These are phyloP conservation scores for Phlegmacium glaucopus DNA, from an alignment of 768 basidiomycete genomes.

Conservation along the genomic window DNA sequence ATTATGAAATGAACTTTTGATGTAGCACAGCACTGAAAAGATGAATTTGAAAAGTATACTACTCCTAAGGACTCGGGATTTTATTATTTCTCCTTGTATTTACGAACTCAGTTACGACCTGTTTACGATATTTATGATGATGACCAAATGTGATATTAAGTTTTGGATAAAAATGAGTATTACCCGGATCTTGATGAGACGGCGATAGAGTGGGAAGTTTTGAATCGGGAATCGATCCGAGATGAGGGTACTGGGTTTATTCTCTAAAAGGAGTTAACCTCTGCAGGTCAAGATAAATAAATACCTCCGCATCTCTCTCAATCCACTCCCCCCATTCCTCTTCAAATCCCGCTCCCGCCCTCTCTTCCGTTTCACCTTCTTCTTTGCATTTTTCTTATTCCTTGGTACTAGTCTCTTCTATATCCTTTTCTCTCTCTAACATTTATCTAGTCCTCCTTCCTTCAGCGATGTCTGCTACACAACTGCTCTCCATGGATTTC, in stretches of 20 bases:
- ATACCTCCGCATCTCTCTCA: constrained; percentile 20
- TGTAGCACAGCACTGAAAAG: no score
- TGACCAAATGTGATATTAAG: no score
- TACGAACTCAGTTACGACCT: no score
- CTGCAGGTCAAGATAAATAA: background rate
- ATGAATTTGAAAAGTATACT: no score
- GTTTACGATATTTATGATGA: no score
- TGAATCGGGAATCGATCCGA: background rate
- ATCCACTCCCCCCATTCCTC: constrained; percentile 25
- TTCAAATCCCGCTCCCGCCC: constrained; percentile 24
- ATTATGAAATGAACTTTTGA: constrained; percentile 9
- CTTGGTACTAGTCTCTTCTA: constrained; percentile 20
- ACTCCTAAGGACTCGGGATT: no score
- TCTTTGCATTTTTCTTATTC: constrained; percentile 32
- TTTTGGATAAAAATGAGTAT: no score
- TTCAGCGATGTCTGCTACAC: constrained; percentile 30
- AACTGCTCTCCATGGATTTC: constrained; percentile 43
- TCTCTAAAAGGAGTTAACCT: background rate
- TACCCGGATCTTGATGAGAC: constrained; percentile 14
- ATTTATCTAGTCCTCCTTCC: constrained; percentile 24
- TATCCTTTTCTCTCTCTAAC: constrained; percentile 15
- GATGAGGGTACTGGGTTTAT: constrained; percentile 4
- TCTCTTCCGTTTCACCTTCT: constrained; percentile 35
- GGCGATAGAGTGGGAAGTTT: constrained; percentile 3
- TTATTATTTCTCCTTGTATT: no score